These are phyloP conservation scores for Plantago elongata DNA, from an alignment of 257 asterid genomes.

Conservation along the genomic window DNA sequence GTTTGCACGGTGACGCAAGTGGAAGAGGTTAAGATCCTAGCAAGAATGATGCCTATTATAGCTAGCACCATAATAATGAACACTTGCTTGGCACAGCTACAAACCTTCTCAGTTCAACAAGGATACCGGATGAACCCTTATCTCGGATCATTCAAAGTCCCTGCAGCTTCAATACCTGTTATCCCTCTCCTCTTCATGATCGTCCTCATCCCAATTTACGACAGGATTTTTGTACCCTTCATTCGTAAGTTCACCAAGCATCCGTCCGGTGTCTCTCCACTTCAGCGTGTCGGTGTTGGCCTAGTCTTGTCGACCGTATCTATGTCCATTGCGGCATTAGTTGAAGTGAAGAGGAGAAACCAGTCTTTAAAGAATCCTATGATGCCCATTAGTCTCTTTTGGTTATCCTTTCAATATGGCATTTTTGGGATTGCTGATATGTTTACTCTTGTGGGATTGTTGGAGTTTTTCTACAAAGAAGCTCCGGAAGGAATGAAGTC, in stretches of 20 bases:
- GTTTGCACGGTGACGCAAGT: slow-evolving; percentile 63
- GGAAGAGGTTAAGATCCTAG: slow-evolving; percentile 60
- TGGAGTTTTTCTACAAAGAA: slow-evolving; percentile 65
- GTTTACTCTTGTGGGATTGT: slow-evolving; percentile 56
- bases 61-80: slow-evolving; percentile 67
- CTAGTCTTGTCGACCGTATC: slow-evolving; percentile 59
- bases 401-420: slow-evolving; percentile 62
- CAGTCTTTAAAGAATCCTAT: slow-evolving; percentile 20
- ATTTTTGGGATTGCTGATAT: slow-evolving; percentile 68
- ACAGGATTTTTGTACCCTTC: slow-evolving; percentile 48
- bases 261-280: slow-evolving; percentile 67
- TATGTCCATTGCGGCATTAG: slow-evolving; percentile 50
- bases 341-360: slow-evolving; percentile 40
- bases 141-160: slow-evolving; percentile 52
- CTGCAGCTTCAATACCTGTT: slow-evolving; percentile 58
- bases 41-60: slow-evolving; percentile 63
- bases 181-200: slow-evolving; percentile 64
- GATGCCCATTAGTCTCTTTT: slow-evolving; percentile 50
- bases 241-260: slow-evolving; percentile 44
- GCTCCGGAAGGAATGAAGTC: slow-evolving; percentile 70
- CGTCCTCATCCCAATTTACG: slow-evolving; percentile 61
- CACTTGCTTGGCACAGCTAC: slow-evolving; percentile 77
- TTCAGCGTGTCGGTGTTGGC: slow-evolving; percentile 73
- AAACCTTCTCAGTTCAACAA: slow-evolving; percentile 67
- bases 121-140: slow-evolving; percentile 46